Conservation (phyloP, 1,284 basidiomycete species). For the Apiotrichum brassicae region DNA sequence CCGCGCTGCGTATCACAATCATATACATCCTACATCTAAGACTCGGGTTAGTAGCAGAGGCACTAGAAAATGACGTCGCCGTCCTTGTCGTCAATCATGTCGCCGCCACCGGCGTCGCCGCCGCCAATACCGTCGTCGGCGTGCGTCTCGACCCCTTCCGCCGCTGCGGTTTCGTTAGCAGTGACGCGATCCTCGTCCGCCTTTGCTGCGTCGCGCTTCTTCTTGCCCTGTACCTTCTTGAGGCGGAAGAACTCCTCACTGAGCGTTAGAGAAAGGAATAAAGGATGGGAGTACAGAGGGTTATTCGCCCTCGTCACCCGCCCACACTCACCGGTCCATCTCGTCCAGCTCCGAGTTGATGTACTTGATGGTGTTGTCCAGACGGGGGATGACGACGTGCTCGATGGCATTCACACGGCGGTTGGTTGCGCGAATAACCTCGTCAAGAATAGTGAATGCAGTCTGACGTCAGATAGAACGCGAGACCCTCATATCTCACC, state of each 20-base stretch:
- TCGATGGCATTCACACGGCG: constrained; percentile 98
- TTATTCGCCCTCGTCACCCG: neutral
- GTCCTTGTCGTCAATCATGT: constrained; percentile 78
- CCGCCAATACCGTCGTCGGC: constrained; percentile 45
- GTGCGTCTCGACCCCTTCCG: constrained; percentile 44
- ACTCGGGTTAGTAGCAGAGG: neutral
- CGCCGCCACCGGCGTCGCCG: constrained; percentile 44
- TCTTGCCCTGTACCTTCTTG: constrained; percentile 96
- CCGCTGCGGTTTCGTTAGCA: constrained; percentile 26
- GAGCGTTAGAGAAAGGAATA: neutral
- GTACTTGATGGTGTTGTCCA: constrained; percentile 97
- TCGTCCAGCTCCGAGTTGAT: constrained; percentile 95
- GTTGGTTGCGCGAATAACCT: constrained; percentile 97
- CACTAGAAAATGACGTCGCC: constrained; percentile 80
- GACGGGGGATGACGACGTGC: constrained; percentile 88
- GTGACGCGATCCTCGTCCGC: constrained; percentile 25
- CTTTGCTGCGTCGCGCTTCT: constrained; percentile 64
- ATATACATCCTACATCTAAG: neutral
- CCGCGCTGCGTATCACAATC: too few species aligned
- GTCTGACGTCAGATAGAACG: constrained; percentile 55
- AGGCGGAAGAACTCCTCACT: constrained; percentile 89
- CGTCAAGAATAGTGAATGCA: constrained; percentile 96
- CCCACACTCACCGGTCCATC: constrained; percentile 64
- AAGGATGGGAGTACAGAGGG: neutral
- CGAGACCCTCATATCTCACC: constrained; percentile 27